Evolutionary conservation across 352 stramenopile species (phyloP), one percentile per base, ranked within the genome.

Genomic region (Globisporangium acanthophoron): DNA sequence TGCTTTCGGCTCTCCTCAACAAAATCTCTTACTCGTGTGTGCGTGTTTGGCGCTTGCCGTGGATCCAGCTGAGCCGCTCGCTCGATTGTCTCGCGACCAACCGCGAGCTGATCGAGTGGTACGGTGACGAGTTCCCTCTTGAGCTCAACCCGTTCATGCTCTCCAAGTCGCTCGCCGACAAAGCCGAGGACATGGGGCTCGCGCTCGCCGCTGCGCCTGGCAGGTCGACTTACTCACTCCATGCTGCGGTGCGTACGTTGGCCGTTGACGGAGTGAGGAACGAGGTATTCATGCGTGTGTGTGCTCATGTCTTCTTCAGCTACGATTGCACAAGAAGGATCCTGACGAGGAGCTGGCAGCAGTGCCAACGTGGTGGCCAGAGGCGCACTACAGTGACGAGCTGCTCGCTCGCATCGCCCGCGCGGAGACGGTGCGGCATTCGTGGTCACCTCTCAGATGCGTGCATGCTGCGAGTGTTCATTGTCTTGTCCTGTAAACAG

Each of bases 81-180:
- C 65, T 90, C 29, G 76, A 90, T 27, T 85, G 72, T 45, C 52
- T 90, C 12, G 65, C 52, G 5, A 47, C 33, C 20, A 45, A 63
- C 27, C 52, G 43, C 8, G 70, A 81, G 50, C 68, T 82, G 1
- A 56, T 74, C 46, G 78, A 86, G 51, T 90, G 78, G 80, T 90
- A 87, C 52, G 76, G 80, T 31, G 74, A 90, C n/a, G 80, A 88
- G 52, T 90, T 90, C 54, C 70, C 73, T 5, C 74, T 86, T 52
- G 69, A 78, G 40, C 60, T 80, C 48, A 90, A 88, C 50, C 80
- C 78, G 47, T 90, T 90, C 61, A 72, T 90, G 60, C 72, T 64
- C 9, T 64, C 64, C 46, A 59, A 68, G 47, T 87, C 80, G 18
- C 56, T 90, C 21, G 59, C 69, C 3, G 76, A 90, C 54, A 73